These are phyloP conservation scores for Backusella luteola DNA, from an alignment of 192 early-diverging fungal genomes.

Conservation along the genomic window DNA sequence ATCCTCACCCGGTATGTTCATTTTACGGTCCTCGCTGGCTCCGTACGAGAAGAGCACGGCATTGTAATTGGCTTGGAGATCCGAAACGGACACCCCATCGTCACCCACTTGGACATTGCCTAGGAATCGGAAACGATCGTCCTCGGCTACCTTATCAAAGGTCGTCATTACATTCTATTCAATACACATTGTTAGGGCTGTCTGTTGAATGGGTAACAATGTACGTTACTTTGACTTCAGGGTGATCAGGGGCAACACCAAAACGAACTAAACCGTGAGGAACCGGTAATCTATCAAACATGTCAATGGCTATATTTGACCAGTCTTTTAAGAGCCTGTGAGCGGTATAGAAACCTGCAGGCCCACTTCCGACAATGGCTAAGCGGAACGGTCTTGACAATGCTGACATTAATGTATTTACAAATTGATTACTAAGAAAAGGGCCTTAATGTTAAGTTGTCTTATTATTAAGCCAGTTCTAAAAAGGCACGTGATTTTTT, in stretches of 20 bases:
- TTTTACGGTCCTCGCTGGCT: conserved; percentile 65
- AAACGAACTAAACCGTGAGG: conserved; percentile 91
- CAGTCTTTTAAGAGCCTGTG: conserved; percentile 69
- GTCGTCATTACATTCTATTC: conserved; percentile 80
- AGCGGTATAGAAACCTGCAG: conserved; percentile 92
- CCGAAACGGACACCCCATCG: conserved; percentile 41
- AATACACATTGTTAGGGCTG: neutral
- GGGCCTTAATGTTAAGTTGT: too few relatives aligned
- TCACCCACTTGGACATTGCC: conserved; percentile 78
- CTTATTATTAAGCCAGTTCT: too few relatives aligned
- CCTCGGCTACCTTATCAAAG: conserved; percentile 75
- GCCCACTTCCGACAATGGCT: conserved; percentile 76
- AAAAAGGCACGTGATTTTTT: too few relatives aligned
- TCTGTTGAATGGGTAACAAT: neutral
- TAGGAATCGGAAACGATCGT: conserved; percentile 71
- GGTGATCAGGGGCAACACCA: conserved; percentile 96
- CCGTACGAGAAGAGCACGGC: conserved; percentile 87
- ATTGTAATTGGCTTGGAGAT: conserved; percentile 64
- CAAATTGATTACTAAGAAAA: too few relatives aligned
- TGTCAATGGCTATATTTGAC: conserved; percentile 62
- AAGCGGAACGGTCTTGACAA: conserved; percentile 40
- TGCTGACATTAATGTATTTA: neutral
- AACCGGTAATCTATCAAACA: conserved; percentile 81
- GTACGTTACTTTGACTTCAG: conserved; percentile 83
- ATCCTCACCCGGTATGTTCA: conserved; percentile 73